These are phyloP conservation scores for Aspergillus terreus DNA, from an alignment of 2,329 filamentous ascomycete species.

Conservation along the genomic window DNA sequence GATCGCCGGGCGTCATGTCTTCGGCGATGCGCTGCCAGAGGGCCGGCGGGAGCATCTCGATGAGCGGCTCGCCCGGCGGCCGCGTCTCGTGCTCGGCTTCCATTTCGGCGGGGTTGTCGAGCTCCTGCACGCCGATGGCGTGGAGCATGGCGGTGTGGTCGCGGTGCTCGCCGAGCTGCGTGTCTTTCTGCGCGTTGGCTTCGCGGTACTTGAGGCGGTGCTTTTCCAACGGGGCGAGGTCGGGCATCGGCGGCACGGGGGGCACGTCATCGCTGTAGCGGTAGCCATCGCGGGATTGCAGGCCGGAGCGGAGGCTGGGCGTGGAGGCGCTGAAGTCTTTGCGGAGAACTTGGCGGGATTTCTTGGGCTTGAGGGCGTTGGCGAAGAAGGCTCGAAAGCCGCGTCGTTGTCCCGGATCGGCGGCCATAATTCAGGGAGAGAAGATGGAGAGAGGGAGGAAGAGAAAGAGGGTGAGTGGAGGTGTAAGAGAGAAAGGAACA, in stretches of 20 bases:
- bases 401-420: slow-evolving; percentile 27
- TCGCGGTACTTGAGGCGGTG: slow-evolving; percentile 33
- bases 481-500: not conserved
- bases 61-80: slow-evolving; percentile 37
- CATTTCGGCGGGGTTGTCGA: slow-evolving; percentile 19
- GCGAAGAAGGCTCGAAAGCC: slow-evolving; percentile 28
- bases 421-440: slow-evolving; percentile 20
- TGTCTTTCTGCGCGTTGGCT: slow-evolving; percentile 25
- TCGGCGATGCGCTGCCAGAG: slow-evolving; percentile 46
- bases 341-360: slow-evolving; percentile 35
- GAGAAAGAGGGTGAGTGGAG: not conserved
- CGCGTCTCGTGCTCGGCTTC: slow-evolving; percentile 19
- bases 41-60: slow-evolving; percentile 43
- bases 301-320: slow-evolving; percentile 23
- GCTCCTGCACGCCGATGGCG: slow-evolving; percentile 29
- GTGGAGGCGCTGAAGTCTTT: slow-evolving; percentile 28
- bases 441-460: not conserved
- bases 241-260: slow-evolving; percentile 20
- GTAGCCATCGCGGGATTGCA: slow-evolving; percentile 12
- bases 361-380: slow-evolving; percentile 31
- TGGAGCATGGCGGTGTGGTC: slow-evolving; percentile 38
- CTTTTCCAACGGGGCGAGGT: slow-evolving; percentile 29
- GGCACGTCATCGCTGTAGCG: slow-evolving; percentile 18
- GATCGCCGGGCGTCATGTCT: slow-evolving; percentile 44
- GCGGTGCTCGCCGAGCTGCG: slow-evolving; percentile 33